Base-by-base conservation (phyloP, 225 moss, liverwort and hornwort species). In the Thuidium tamariscinum region DNA sequence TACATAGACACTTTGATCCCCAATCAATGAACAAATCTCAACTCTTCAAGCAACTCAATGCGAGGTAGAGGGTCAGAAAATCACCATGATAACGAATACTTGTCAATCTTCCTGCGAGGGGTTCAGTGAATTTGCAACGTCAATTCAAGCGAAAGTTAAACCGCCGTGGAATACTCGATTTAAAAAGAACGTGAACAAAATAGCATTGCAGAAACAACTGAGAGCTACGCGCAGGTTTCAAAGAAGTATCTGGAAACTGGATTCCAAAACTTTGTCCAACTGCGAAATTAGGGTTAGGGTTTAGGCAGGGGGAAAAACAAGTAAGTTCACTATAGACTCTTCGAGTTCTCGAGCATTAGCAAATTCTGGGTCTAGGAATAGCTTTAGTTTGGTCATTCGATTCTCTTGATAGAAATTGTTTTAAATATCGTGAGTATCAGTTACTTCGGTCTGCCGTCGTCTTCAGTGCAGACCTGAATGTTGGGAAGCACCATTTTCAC, bases 271-370 rank as follows among this genome's bases (percentile, higher is more conserved):
- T 57, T 37, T 23, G 63, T 87, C 39, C 3, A 29, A 18, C 18
- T 54, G 37, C 60, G 26, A 54, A 75, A 60, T 68, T 91, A 91
- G 86, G 92, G 79, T 88, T 88, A 92, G 89, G 92, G 74, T 85
- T 86, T 85, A 52, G 71, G 10, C 63, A 19, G 56, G 70, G 83
- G 42, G 25, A 55, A 16, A n/a, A 17, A 5, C 37, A 13, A n/a
- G 41, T 25, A 65, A 46, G 69, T 60, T 79, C 41, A 39, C 51
- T 34, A 5, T 27, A 12, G 21, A 36, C 19, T 19, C 23, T 55
- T 82, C 52, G 14, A 56, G 59, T 44, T 80, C 4, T 68, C 42
- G 13, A 57, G 65, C 51, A 55, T 19, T 65, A 34, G 57, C 77
- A 32, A 32, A 81, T 80, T 55, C 30, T 29, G 14, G 65, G 30